Evolutionary conservation across 2,329 filamentous ascomycete species (phyloP).

Genomic region (Alternaria rosae): DNA sequence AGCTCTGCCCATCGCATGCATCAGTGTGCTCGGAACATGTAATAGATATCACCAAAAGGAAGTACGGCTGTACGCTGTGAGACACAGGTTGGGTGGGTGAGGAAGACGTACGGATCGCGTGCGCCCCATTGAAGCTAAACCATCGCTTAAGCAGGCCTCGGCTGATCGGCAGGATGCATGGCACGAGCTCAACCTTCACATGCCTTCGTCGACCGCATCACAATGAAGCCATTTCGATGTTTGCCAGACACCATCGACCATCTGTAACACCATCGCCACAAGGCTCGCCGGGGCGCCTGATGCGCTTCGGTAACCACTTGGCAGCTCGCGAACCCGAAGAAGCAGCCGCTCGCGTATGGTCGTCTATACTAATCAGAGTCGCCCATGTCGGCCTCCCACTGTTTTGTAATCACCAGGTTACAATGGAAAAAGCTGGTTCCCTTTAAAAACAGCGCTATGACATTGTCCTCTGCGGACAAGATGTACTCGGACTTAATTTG

Average conservation of each 20-base stretch:
- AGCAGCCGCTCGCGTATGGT: conserved; percentile 3
- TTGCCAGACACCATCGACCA: background rate
- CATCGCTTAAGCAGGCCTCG: conserved; percentile 1
- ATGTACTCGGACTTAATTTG: conserved; percentile 3
- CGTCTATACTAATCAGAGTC: conserved; percentile 23
- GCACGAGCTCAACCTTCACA: background rate
- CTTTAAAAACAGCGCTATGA: conserved; percentile 11
- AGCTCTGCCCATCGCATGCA: background rate
- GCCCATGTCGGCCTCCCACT: conserved; percentile 18
- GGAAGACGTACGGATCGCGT: background rate
- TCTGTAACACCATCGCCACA: background rate
- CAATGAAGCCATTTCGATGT: background rate
- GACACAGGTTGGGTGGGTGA: background rate
- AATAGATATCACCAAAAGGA: background rate
- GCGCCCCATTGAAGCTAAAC: background rate
- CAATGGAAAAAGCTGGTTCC: conserved; percentile 2
- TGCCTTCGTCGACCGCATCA: background rate
- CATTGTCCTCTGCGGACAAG: background rate
- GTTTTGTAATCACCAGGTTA: conserved; percentile 41
- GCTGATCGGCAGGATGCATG: background rate
- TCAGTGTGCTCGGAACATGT: background rate
- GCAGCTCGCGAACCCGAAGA: background rate
- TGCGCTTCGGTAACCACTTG: background rate
- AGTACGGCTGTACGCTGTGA: background rate
- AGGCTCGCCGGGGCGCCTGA: background rate